Percentiles rank a stretch among this genome's conserved stretches.
phyloP scores from a whole-genome alignment of 768 basidiomycete genomes.

The Lyophyllum shimeji region DNA sequence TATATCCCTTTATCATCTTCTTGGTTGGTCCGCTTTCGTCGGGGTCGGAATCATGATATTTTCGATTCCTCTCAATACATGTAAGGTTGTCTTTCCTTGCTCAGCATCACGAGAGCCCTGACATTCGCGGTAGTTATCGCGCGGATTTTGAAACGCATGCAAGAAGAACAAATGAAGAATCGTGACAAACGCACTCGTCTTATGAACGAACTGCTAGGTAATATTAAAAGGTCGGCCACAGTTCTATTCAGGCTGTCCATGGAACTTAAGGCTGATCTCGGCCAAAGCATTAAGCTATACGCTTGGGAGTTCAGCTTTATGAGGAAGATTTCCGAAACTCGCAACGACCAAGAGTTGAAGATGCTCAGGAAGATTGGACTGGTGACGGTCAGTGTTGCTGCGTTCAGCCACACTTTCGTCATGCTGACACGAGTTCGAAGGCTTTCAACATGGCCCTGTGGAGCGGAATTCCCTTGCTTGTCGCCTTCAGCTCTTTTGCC shows the following conservation, averaged over 20 bases:
- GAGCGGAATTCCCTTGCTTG: constrained; percentile 70
- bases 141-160: constrained; percentile 66
- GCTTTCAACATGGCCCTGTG: constrained; percentile 64
- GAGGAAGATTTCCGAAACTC: constrained; percentile 70
- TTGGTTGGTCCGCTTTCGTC: constrained; percentile 90
- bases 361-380: constrained; percentile 85
- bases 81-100: constrained; percentile 24
- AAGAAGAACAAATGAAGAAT: constrained; percentile 92
- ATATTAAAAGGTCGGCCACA: constrained; percentile 71
- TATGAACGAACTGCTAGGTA: constrained; percentile 92
- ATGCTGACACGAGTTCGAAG: constrained; percentile 22
- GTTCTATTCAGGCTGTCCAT: background rate
- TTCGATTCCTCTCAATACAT: constrained; percentile 73
- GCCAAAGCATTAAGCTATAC: constrained; percentile 82
- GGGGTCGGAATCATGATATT: constrained; percentile 89
- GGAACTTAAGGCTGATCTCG: background rate
- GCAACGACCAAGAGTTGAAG: constrained; percentile 80
- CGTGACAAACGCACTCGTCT: constrained; percentile 79
- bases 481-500: constrained; percentile 83
- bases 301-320: constrained; percentile 95
- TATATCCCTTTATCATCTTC: constrained; percentile 82
- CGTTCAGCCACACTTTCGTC: background rate
- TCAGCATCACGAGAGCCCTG: background rate
- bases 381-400: constrained; percentile 45
- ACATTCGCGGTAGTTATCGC: constrained; percentile 50